phyloP scores from a whole-genome alignment of 2,329 filamentous ascomycete species.

The Paramyrothecium sp. region DNA sequence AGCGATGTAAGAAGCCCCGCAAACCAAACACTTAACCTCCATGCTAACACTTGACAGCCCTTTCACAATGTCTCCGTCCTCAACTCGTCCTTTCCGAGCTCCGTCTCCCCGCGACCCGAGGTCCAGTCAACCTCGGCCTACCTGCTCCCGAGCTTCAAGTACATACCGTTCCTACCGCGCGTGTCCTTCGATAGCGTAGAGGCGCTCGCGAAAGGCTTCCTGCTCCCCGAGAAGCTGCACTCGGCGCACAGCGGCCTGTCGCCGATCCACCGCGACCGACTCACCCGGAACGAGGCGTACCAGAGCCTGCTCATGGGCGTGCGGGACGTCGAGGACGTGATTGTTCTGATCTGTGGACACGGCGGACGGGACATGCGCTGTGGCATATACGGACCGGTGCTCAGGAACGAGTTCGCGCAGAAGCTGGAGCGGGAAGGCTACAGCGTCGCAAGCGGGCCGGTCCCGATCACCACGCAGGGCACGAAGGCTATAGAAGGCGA shows the following conservation, averaged over 20 bases:
- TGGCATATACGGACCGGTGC: conserved; percentile 73
- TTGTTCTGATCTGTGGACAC: conserved; percentile 89
- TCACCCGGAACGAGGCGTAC: conserved; percentile 50
- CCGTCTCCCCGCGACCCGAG: conserved; percentile 38
- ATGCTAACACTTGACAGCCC: conserved; percentile 51
- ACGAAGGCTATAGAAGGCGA: conserved; percentile 16
- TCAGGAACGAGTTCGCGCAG: conserved; percentile 68
- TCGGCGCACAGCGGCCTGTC: conserved; percentile 58
- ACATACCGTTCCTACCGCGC: conserved; percentile 69
- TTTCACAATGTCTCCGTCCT: conserved; percentile 79
- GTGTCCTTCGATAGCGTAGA: conserved; percentile 54
- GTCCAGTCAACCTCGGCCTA: conserved; percentile 64
- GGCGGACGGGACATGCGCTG: conserved; percentile 79
- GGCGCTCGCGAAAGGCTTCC: conserved; percentile 61
- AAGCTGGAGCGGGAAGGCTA: conserved; percentile 52
- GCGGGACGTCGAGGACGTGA: conserved; percentile 61
- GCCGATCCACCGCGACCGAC: conserved; percentile 53
- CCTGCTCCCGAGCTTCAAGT: conserved; percentile 80
- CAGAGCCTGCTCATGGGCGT: conserved; percentile 54
- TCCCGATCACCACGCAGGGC: conserved; percentile 26
- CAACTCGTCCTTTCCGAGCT: conserved; percentile 71
- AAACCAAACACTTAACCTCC: background rate
- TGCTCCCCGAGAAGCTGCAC: conserved; percentile 64
- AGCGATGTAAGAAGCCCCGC: conserved; percentile 58
- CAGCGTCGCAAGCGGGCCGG: conserved; percentile 44